Evolutionary conservation across 345 rosid species (phyloP).

Genomic region (Pistacia vera): DNA sequence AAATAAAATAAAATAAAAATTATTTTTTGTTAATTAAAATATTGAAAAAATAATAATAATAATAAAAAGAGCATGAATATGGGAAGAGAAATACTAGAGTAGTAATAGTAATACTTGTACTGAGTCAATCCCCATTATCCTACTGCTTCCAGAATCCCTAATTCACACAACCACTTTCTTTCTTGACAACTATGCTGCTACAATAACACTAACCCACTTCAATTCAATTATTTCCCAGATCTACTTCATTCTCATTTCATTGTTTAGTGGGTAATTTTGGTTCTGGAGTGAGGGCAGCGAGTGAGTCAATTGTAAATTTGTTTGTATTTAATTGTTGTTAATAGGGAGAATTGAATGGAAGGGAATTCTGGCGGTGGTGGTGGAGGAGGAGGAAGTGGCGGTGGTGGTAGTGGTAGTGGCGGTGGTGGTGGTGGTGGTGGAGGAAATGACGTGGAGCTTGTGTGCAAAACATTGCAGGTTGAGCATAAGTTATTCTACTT

Average conservation of each 20-base stretch:
- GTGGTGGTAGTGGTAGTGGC: constrained; percentile 19
- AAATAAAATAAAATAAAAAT: no score
- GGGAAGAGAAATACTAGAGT: background rate
- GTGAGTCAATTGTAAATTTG: background rate
- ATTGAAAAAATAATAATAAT: background rate
- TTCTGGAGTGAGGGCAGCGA: background rate
- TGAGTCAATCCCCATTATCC: constrained; percentile 8
- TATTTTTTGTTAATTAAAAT: no score
- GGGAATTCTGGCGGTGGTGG: constrained; percentile 52
- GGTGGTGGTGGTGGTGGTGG: constrained; percentile 34
- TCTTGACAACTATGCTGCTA: constrained; percentile 4
- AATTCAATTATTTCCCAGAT: constrained; percentile 7
- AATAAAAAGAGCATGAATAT: no score
- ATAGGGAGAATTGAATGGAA: constrained; percentile 37
- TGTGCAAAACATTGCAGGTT: constrained; percentile 95
- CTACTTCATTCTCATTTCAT: background rate
- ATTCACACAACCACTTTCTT: constrained; percentile 12
- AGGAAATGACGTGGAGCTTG: constrained; percentile 82
- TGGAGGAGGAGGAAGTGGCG: constrained; percentile 6
- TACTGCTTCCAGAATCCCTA: constrained; percentile 18
- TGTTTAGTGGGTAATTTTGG: background rate
- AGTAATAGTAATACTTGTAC: background rate
- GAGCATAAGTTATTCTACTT: constrained; percentile 98
- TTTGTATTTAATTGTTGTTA: background rate
- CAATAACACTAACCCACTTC: constrained; percentile 15